Conservation (phyloP, 371 early-diverging fungal species). For the Syncephalastrum sp. region DNA sequence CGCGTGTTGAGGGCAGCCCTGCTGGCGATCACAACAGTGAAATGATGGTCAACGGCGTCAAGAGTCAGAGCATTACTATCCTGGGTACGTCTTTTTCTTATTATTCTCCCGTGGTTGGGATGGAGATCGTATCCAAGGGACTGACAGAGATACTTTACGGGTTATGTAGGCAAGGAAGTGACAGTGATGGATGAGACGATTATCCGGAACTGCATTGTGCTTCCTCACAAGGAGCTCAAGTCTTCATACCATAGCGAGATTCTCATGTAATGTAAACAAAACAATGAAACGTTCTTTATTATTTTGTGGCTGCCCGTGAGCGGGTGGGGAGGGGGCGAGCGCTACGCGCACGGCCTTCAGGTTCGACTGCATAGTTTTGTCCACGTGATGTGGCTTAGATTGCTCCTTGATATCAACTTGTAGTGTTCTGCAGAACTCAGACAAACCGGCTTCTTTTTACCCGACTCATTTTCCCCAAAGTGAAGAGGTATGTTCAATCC, state of each 20-base stretch:
- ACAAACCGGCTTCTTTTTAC: no score
- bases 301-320: no score
- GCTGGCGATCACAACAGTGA: constrained; percentile 57
- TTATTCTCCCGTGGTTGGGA: constrained; percentile 25
- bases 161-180: constrained; percentile 74
- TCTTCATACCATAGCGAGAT: constrained; percentile 90
- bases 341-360: no score
- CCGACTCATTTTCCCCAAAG: no score
- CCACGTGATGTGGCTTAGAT: no score
- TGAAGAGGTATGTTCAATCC: no score
- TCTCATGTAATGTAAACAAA: constrained; percentile 90
- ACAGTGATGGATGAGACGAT: constrained; percentile 88
- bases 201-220: constrained; percentile 94
- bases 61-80: constrained; percentile 89
- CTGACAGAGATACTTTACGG: constrained; percentile 27
- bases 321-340: no score
- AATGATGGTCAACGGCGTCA: constrained; percentile 84
- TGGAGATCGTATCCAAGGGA: constrained; percentile 55
- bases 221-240: constrained; percentile 96
- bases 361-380: no score
- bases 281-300: background rate
- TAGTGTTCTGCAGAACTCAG: no score
- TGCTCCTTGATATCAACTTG: no score
- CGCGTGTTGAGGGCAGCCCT: constrained; percentile 90
- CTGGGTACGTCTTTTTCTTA: constrained; percentile 67